Percentiles rank a stretch among this genome's conserved stretches.
Evolutionary conservation across 2,329 filamentous ascomycete genomes (phyloP).

Genomic region (Botrytis pseudocinerea): DNA sequence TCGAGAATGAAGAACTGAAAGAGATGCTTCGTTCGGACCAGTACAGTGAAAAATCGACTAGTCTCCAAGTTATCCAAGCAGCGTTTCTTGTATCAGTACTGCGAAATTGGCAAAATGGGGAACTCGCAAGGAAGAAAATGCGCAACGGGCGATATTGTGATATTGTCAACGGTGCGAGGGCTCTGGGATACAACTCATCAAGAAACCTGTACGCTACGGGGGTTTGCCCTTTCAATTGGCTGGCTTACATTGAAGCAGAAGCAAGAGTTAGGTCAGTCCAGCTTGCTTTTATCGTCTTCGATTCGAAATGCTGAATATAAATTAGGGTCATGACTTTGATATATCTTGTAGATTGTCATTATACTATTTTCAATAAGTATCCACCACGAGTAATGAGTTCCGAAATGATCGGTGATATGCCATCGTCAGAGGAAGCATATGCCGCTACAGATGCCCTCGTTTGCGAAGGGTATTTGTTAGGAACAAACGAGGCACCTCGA

Average conservation of each 20-base stretch:
- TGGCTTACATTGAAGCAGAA: constrained; percentile 8
- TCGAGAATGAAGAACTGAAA: constrained; percentile 13
- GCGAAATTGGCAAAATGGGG: constrained; percentile 17
- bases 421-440: constrained; percentile 16
- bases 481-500: neutral
- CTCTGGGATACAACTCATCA: neutral
- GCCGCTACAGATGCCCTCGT: constrained; percentile 5
- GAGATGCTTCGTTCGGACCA: neutral
- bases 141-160: constrained; percentile 15
- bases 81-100: constrained; percentile 17
- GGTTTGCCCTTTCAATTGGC: neutral
- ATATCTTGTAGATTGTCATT: constrained; percentile 4
- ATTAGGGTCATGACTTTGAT: constrained; percentile 6
- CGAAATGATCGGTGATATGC: constrained; percentile 15
- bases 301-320: neutral
- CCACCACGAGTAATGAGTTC: neutral
- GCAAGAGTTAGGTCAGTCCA: constrained; percentile 7
- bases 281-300: neutral
- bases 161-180: neutral
- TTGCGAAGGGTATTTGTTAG: constrained; percentile 11
- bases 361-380: neutral
- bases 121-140: constrained; percentile 2
- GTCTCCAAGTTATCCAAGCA: constrained; percentile 14
- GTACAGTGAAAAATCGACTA: neutral
- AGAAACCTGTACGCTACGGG: constrained; percentile 12